Percentiles rank a stretch among this genome's conserved stretches.
Conservation (phyloP, 169 alveolate species). For the Plasmodium gallinaceum region DNA sequence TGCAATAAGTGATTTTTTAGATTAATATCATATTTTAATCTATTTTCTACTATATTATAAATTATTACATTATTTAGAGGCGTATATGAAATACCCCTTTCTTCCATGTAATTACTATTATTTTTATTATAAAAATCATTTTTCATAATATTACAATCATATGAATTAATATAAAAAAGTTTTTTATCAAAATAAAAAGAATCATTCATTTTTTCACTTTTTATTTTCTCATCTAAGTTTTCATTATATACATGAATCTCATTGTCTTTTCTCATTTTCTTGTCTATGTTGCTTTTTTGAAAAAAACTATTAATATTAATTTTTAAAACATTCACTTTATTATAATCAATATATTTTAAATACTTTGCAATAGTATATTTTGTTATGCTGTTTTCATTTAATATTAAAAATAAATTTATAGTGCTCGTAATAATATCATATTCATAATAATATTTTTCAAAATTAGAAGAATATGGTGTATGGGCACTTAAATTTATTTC, state of each 20-base stretch:
- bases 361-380: conserved; percentile 14
- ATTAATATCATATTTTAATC: conserved; percentile 54
- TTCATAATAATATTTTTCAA: conserved; percentile 51
- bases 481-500: conserved; percentile 45
- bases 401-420: conserved; percentile 21
- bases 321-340: conserved; percentile 52
- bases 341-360: conserved; percentile 11
- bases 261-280: background rate
- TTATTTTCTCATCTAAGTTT: background rate
- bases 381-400: conserved; percentile 9
- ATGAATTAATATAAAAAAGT: too few species aligned
- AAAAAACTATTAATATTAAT: conserved; percentile 16
- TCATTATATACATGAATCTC: background rate
- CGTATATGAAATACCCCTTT: too few species aligned
- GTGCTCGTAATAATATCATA: conserved; percentile 39
- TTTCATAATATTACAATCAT: background rate
- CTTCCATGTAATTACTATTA: background rate
- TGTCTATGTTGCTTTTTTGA: background rate
- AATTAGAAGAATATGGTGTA: conserved; percentile 18
- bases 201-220: background rate
- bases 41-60: conserved; percentile 27
- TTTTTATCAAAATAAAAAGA: too few species aligned
- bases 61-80: conserved; percentile 18
- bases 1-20: conserved; percentile 37
- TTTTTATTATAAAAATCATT: background rate